Evolutionary conservation across 2,329 filamentous ascomycete species (phyloP).

Genomic region (Gaeumannomyces tritici): DNA sequence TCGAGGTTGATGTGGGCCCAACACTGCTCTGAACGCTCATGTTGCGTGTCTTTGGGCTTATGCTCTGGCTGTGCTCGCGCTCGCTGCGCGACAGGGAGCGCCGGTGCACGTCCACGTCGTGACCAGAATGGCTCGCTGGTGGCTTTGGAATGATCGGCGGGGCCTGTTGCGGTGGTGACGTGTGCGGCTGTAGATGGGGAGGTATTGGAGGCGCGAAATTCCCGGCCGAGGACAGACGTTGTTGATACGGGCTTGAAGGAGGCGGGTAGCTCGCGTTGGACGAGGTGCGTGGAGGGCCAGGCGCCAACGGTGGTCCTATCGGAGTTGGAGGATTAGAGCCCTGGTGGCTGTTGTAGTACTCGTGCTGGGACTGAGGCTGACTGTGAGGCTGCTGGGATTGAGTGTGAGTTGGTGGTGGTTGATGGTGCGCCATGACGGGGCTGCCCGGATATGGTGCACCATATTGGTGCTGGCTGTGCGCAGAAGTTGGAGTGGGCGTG

Average conservation of each 20-base stretch:
- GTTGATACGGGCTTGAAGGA: slow-evolving; percentile 52
- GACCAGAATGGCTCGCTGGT: slow-evolving; percentile 22
- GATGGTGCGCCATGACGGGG: slow-evolving; percentile 36
- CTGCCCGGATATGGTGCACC: slow-evolving; percentile 40
- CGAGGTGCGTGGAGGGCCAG: slow-evolving; percentile 23
- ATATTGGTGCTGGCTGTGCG: slow-evolving; percentile 48
- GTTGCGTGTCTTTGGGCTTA: slow-evolving; percentile 68
- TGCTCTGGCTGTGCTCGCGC: slow-evolving; percentile 60
- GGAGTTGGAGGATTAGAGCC: slow-evolving; percentile 46
- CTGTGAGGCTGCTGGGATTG: slow-evolving; percentile 18
- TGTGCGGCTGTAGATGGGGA: slow-evolving; percentile 9
- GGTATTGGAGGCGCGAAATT: slow-evolving; percentile 24
- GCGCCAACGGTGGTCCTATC: slow-evolving; percentile 37
- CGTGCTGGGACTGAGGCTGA: slow-evolving; percentile 33
- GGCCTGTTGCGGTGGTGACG: slow-evolving; percentile 22
- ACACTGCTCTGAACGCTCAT: slow-evolving; percentile 38
- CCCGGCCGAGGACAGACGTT: slow-evolving; percentile 28
- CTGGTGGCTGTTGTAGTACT: slow-evolving; percentile 33
- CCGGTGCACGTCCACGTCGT: slow-evolving; percentile 23
- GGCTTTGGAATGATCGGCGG: slow-evolving; percentile 30
- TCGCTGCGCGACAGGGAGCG: slow-evolving; percentile 48
- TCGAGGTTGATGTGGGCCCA: slow-evolving; percentile 15
- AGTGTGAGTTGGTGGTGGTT: slow-evolving; percentile 31
- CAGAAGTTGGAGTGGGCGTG: slow-evolving; percentile 50
- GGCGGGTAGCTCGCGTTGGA: slow-evolving; percentile 29